Base-by-base conservation (phyloP, 345 rosid species). In the Gossypioides kirkii region DNA sequence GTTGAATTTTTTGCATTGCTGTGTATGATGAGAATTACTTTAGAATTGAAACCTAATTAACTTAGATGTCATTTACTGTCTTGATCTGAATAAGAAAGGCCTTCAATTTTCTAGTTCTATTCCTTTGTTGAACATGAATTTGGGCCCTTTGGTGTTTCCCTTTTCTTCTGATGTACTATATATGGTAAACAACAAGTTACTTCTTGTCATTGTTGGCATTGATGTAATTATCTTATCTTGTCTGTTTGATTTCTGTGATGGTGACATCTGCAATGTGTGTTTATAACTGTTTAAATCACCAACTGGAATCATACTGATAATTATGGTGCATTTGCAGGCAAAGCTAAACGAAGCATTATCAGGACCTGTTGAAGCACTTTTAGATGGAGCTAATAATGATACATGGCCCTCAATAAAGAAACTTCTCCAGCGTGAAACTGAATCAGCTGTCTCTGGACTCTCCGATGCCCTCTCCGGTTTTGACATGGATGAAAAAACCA, bases 391-490 rank as follows among this genome's bases (percentile, higher is more conserved):
- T 49, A 88, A 78, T 79, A 78, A 79, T 70, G 89, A 87, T 78
- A 93, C 99, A 50, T 96, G 99, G 99, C 81, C 93, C 8, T 80
- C 97, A 79, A 96, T 93, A 82, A 87, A 86, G 84, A 93, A 87
- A 73, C 90, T 96, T 73, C 83, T 90, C 69, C 78, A 17, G 66
- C 81, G 80, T 71, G 97, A 93, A 84, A 83, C 88, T 55, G 88
- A 84, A 82, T 72, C 86, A 64, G 97, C 92, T 53, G 87, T 93
- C 26, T 76, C 84, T 79, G 97, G 88, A 66, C 73, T 96, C 61
- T 87, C 97, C 14, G 36, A 60, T 50, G 91, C 94, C 53, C 83
- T 96, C 71, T 82, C 85, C 50, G 93, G 97, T 71, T 96, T 96
- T 61, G 95, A 90, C 63, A 77, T 91, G 86, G 98, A 90, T 36